Evolutionary conservation across 768 basidiomycete species (phyloP), one percentile per base, ranked within the genome.

Genomic region (Mycena olivaceomarginata): DNA sequence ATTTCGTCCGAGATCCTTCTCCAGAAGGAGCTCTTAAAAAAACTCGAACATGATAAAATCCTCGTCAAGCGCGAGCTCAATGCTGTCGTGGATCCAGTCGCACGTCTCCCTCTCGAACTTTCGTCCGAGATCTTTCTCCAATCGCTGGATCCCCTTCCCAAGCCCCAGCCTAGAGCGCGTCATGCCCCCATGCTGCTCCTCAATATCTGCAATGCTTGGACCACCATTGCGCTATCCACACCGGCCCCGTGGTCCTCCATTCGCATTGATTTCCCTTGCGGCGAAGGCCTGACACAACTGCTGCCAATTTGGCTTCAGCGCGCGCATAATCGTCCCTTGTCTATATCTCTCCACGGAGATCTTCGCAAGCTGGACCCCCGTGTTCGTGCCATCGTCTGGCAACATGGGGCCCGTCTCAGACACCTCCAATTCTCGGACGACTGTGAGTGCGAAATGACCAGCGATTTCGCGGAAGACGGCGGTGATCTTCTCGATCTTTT

Each of bases 61-160:
- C 22, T 25, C 25, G 12, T 65, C 15, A n/a, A 45, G 43, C 41
- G 63, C 22, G 43, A 65, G 63, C 63, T 65, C 43, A 65, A 65
- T 20, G n/a, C 9, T 1, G 13, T 45, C 7, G 5, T 25, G 4
- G 63, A 65, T 39, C 63, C 41, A 4, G 41, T 65, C 10, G n/a
- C 41, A 15, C 63, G 63, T 5, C 43, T 46, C 9, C 63, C 63
- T 13, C 63, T 65, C 13, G 63, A 65, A 45, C 45, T 65, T 45
- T 65, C 43, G 9, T 45, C 43, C n/a, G 22, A 31, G 2, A 57
- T 57, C 13, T 57, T 57, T 11, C 3, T 57, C 25, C 56, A 31
- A 31, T 57, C 3, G 22, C 56, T 57, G 10, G 5, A 15, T 22
- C 5, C 56, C 11, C 12, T 57, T 12, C 15, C 12, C 2, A 45